These are phyloP conservation scores for Aschersonia sp. DNA, from an alignment of 2,329 filamentous ascomycete species.

Conservation along the genomic window DNA sequence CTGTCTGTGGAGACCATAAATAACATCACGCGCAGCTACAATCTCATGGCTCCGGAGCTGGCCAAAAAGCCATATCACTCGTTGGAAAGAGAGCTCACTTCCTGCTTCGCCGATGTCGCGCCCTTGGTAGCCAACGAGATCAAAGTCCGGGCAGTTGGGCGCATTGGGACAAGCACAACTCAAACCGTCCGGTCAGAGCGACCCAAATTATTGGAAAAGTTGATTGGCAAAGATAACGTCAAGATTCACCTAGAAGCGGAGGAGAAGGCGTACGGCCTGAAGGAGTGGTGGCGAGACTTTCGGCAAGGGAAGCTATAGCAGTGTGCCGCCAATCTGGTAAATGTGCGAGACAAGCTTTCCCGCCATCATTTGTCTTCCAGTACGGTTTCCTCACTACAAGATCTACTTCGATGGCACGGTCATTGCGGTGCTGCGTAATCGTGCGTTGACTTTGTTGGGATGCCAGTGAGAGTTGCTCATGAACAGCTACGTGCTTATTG, in stretches of 20 bases:
- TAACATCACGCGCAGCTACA: constrained; percentile 70
- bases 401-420: too few relatives aligned
- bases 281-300: constrained; percentile 78
- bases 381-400: too few relatives aligned
- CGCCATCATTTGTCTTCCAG: too few relatives aligned
- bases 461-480: too few relatives aligned
- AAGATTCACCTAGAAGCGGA: constrained; percentile 60
- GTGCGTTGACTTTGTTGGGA: too few relatives aligned
- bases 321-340: not conserved
- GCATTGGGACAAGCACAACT: constrained; percentile 21
- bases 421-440: too few relatives aligned
- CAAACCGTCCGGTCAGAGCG: constrained; percentile 17
- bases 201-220: constrained; percentile 42
- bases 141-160: constrained; percentile 44
- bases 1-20: constrained; percentile 71
- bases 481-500: too few relatives aligned
- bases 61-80: constrained; percentile 88
- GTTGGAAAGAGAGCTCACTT: constrained; percentile 64
- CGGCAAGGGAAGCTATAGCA: constrained; percentile 24
- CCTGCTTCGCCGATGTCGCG: constrained; percentile 78
- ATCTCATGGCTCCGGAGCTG: constrained; percentile 81
- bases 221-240: constrained; percentile 34
- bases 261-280: constrained; percentile 68
- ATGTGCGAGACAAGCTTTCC: too few relatives aligned
- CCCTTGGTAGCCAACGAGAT: constrained; percentile 62